Evolutionary conservation across 2,329 filamentous ascomycete genomes (phyloP).

Genomic region (Aspergillus costaricaensis): DNA sequence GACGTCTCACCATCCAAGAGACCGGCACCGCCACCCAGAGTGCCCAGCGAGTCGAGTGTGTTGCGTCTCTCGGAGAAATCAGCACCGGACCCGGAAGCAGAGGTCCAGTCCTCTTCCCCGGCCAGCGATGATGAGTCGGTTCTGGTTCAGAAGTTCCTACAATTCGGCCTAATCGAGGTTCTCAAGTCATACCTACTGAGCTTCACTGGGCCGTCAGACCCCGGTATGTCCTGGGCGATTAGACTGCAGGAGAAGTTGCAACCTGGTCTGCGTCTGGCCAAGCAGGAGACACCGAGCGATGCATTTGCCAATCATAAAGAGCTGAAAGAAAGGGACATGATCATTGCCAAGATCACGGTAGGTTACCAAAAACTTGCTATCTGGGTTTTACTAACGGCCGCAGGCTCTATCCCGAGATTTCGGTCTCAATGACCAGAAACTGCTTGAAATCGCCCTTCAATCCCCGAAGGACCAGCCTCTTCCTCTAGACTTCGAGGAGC

Average conservation of each 20-base stretch:
- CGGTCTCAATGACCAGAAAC: conserved; percentile 50
- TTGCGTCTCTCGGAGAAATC: conserved; percentile 34
- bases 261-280: conserved; percentile 54
- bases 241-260: conserved; percentile 61
- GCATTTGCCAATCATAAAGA: conserved; percentile 53
- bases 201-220: conserved; percentile 36
- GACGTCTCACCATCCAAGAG: conserved; percentile 59
- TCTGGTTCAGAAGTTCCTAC: conserved; percentile 58
- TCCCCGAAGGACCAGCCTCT: conserved; percentile 42
- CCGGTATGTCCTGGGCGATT: conserved; percentile 47
- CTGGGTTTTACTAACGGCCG: conserved; percentile 8
- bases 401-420: conserved; percentile 58
- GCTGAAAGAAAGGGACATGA: conserved; percentile 55
- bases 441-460: conserved; percentile 49
- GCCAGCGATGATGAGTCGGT: conserved; percentile 49
- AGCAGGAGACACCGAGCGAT: conserved; percentile 52
- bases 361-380: not conserved
- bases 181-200: conserved; percentile 61
- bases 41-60: conserved; percentile 52
- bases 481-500: conserved; percentile 56
- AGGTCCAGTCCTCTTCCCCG: conserved; percentile 43
- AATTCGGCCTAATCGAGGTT: conserved; percentile 63
- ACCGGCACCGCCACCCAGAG: conserved; percentile 61
- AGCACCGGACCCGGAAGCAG: conserved; percentile 62
- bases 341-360: conserved; percentile 59